These are phyloP conservation scores for Maudiozyma barnettii DNA, from an alignment of 805 yeast genomes.

Conservation along the genomic window DNA sequence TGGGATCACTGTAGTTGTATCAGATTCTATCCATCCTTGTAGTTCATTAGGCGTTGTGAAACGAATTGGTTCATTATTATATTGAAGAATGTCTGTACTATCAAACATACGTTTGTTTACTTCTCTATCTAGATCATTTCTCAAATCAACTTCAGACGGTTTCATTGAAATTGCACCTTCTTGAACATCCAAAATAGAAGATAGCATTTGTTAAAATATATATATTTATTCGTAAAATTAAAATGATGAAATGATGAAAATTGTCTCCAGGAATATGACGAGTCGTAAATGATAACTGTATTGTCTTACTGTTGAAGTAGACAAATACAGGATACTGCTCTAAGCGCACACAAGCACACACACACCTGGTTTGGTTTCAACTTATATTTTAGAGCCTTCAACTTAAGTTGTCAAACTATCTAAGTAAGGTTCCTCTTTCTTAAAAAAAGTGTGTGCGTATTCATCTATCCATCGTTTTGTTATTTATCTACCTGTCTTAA, in stretches of 20 bases:
- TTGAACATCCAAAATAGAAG: not conserved
- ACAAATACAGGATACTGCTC: not conserved
- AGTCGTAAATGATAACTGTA: no score
- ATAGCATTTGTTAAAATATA: not conserved
- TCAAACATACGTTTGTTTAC: not conserved
- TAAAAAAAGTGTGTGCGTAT: no score
- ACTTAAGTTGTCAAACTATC: no score
- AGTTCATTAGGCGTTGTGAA: not conserved
- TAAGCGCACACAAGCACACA: no score
- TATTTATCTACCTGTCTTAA: no score
- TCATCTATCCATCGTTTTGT: no score
- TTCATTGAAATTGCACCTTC: not conserved
- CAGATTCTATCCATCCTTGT: not conserved
- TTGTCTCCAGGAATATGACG: no score
- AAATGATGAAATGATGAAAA: no score
- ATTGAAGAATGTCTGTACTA: not conserved
- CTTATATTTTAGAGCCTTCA: no score
- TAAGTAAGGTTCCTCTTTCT: no score
- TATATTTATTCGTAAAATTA: no score
- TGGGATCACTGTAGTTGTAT: conserved; percentile 36
- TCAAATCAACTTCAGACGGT: not conserved
- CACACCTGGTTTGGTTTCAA: no score
- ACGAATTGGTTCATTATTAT: not conserved
- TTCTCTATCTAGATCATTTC: not conserved
- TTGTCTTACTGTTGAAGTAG: not conserved